Evolutionary conservation across 768 basidiomycete species (phyloP).

Genomic region (Mycena capillaripes): DNA sequence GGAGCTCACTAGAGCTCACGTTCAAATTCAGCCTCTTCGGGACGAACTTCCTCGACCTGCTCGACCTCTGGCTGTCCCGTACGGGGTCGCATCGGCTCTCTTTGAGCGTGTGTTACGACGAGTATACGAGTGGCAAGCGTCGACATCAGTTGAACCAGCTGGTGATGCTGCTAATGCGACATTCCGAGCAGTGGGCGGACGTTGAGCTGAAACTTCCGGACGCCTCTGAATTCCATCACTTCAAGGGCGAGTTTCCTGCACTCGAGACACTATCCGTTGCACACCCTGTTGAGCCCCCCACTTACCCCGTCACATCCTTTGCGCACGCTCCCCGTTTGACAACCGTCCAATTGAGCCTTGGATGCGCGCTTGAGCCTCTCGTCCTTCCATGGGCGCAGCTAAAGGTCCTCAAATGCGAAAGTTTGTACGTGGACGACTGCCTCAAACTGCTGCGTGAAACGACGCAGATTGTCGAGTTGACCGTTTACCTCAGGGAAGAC

Average conservation of each 20-base stretch:
- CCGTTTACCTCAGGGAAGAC: constrained; percentile 2
- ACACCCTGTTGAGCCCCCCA: not conserved
- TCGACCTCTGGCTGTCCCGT: constrained; percentile 21
- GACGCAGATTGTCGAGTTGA: constrained; percentile 9
- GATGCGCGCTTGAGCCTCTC: not conserved
- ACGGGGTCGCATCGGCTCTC: constrained; percentile 17
- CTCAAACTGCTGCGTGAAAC: constrained; percentile 8
- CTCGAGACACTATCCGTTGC: not conserved
- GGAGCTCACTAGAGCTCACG: constrained; percentile 9
- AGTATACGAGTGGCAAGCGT: constrained; percentile 5
- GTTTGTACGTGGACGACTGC: constrained; percentile 7
- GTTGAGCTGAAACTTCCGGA: constrained; percentile 3
- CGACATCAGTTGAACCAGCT: not conserved
- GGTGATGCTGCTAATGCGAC: not conserved
- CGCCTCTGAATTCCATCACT: not conserved
- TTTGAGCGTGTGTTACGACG: constrained; percentile 17
- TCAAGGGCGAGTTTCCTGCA: constrained; percentile 6
- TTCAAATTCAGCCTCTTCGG: constrained; percentile 21
- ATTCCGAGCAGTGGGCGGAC: constrained; percentile 8
- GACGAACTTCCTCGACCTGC: constrained; percentile 3
- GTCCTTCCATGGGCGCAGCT: constrained; percentile 10
- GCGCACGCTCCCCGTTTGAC: not conserved
- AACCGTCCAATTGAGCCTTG: not conserved
- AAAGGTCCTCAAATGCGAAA: constrained; percentile 4
- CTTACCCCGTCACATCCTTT: constrained; percentile 1